These are phyloP conservation scores for Penicillium rolfsii DNA, from an alignment of 2,329 filamentous ascomycete genomes.

Conservation along the genomic window DNA sequence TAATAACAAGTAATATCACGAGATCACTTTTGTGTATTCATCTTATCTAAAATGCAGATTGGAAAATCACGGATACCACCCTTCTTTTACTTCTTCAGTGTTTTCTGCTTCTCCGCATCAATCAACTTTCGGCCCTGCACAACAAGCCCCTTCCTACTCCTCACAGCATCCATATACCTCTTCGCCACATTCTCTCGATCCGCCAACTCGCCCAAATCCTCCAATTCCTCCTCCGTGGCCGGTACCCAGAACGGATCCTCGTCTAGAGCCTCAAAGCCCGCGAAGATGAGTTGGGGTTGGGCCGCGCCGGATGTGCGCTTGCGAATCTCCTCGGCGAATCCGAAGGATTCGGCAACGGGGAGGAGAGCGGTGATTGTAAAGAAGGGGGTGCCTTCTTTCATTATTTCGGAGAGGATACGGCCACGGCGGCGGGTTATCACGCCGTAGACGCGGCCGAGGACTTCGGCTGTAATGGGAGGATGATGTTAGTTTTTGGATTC, in stretches of 20 bases:
- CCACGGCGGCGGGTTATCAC: slow-evolving; percentile 95
- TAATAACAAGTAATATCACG: not conserved
- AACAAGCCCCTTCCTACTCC: slow-evolving; percentile 83
- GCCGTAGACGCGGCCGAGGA: slow-evolving; percentile 91
- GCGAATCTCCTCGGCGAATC: slow-evolving; percentile 93
- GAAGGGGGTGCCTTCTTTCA: slow-evolving; percentile 95
- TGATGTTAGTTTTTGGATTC: slow-evolving; percentile 18
- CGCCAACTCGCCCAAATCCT: slow-evolving; percentile 91
- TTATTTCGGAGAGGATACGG: slow-evolving; percentile 82
- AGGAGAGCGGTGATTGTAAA: slow-evolving; percentile 89
- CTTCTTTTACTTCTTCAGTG: slow-evolving; percentile 58
- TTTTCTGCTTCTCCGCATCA: slow-evolving; percentile 92
- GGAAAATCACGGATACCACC: not conserved
- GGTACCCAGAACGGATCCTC: slow-evolving; percentile 98
- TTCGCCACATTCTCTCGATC: slow-evolving; percentile 96
- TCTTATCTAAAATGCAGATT: not conserved
- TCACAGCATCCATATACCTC: slow-evolving; percentile 89
- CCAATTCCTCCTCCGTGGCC: slow-evolving; percentile 91
- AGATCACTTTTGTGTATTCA: not conserved
- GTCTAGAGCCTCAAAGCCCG: slow-evolving; percentile 88
- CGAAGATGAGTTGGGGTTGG: slow-evolving; percentile 89
- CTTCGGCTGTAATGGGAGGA: slow-evolving; percentile 65
- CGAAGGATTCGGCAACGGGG: slow-evolving; percentile 92
- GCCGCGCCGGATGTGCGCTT: slow-evolving; percentile 91
- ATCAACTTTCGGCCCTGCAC: slow-evolving; percentile 74